Base-by-base conservation (phyloP, 176 grass and related monocot genomes). In the Oropetium thomaeum region DNA sequence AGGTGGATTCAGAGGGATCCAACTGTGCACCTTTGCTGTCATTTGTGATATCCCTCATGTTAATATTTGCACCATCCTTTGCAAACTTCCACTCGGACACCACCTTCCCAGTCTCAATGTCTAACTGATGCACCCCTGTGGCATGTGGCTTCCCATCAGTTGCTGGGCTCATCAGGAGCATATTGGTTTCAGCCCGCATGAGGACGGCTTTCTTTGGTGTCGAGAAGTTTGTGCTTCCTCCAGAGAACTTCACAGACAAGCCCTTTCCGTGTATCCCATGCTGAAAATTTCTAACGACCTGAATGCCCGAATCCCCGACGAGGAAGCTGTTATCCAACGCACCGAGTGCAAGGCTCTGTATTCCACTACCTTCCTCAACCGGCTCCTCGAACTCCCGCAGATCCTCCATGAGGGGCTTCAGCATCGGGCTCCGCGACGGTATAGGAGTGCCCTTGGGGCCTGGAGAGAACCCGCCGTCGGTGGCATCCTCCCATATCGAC, bases 161-260 rank as follows among this genome's bases (percentile, higher is more conserved):
- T n/a, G 84, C 95, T n/a, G 95, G 96, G 82, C 84, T 90, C 96
- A 99, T 95, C 43, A 99, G 53, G 17, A 99, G 54, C 96, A 99
- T 99, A 34, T 99, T 99, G 0, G 96, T 92, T 69, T 95, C 96
- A 0, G 91, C 96, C 1, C 84, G 88, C 96, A 92, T 95, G 64
- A 99, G 85, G 74, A 99, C 87, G 3, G 89, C 96, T 59, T 95
- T 99, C 72, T 95, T 99, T 0, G 91, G 96, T 14, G 91, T 92
- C 0, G 84, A 62, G 30, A 86, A 99, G 13, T 71, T 83, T 1
- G 80, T 60, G 58, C 76, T 71, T 15, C 85, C 73, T 20, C 86
- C 81, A 0, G 96, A 88, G 26, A 95, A 86, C 68, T 85, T 99
- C 19, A 99, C 96, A 0, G 91, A 82, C 34, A 95, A 31, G 1